phyloP scores from a whole-genome alignment of 805 yeast genomes.

The Vanderwaltozyma verrucispora region DNA sequence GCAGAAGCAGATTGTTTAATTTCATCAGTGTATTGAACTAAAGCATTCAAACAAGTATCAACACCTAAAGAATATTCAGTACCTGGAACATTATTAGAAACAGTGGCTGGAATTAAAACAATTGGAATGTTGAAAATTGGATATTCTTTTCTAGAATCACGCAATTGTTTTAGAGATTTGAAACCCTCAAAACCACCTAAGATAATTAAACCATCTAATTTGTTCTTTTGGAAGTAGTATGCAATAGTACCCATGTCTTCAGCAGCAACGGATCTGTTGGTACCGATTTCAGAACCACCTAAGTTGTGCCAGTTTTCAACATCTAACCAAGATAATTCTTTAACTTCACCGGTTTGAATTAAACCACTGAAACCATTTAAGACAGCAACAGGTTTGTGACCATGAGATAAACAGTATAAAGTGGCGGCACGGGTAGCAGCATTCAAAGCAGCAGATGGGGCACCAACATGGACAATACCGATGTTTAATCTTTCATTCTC shows the following conservation, averaged over 20 bases:
- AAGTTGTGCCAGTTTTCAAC: slow-evolving; percentile 78
- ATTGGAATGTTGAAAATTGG: slow-evolving; percentile 93
- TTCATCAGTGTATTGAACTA: slow-evolving; percentile 89
- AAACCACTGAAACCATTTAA: slow-evolving; percentile 91
- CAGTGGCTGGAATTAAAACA: slow-evolving; percentile 89
- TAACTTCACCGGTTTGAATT: slow-evolving; percentile 77
- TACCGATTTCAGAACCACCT: slow-evolving; percentile 97
- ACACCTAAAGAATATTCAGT: slow-evolving; percentile 92
- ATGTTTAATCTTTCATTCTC: slow-evolving; percentile 52
- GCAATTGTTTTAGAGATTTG: slow-evolving; percentile 70
- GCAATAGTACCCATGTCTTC: slow-evolving; percentile 87
- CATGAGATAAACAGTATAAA: slow-evolving; percentile 75
- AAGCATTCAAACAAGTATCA: slow-evolving; percentile 88
- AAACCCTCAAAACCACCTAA: slow-evolving; percentile 99
- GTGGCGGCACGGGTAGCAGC: slow-evolving; percentile 89
- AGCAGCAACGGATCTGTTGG: slow-evolving; percentile 78
- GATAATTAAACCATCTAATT: slow-evolving; percentile 78
- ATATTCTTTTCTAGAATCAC: slow-evolving; percentile 62
- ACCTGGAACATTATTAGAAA: slow-evolving; percentile 98
- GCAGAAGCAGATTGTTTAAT: slow-evolving; percentile 93
- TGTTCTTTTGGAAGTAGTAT: slow-evolving; percentile 79
- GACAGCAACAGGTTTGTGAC: slow-evolving; percentile 85
- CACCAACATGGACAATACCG: slow-evolving; percentile 89
- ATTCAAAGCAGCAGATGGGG: slow-evolving; percentile 96
- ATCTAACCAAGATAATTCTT: slow-evolving; percentile 68